A percentile compares a stretch with the other conserved stretches of the same genome.
Evolutionary conservation across 2,329 filamentous ascomycete species (phyloP).

Genomic region (Orbilia ellipsospora): DNA sequence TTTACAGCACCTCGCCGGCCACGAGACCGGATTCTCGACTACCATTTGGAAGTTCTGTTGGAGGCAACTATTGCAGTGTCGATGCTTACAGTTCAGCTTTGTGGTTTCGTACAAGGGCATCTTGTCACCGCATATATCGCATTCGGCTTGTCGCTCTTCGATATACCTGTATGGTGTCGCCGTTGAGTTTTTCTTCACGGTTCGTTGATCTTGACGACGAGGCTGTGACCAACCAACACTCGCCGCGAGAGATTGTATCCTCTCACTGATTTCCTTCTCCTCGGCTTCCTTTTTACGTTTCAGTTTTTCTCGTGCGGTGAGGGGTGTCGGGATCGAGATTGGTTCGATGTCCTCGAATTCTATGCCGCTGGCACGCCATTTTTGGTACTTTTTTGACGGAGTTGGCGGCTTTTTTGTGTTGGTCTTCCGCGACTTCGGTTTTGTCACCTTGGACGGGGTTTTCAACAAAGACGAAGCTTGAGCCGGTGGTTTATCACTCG

Average conservation of each 20-base stretch:
- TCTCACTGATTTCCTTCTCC: conserved; percentile 33
- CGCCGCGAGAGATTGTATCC: conserved; percentile 35
- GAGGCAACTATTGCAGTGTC: conserved; percentile 41
- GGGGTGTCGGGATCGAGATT: neutral
- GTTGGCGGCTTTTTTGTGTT: conserved; percentile 27
- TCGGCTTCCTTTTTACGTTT: conserved; percentile 30
- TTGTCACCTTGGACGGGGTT: no score
- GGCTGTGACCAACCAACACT: conserved; percentile 50
- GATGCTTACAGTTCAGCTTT: conserved; percentile 38
- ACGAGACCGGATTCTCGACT: conserved; percentile 24
- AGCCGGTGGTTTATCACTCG: neutral
- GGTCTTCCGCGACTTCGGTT: conserved; percentile 21
- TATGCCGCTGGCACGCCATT: conserved; percentile 24
- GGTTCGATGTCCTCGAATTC: conserved; percentile 20
- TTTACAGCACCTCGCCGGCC: conserved; percentile 50
- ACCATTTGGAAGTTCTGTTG: conserved; percentile 49
- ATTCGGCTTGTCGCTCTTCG: conserved; percentile 28
- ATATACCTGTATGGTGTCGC: conserved; percentile 47
- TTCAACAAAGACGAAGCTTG: neutral
- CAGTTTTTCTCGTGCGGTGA: conserved; percentile 12
- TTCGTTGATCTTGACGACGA: conserved; percentile 27
- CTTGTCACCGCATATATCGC: conserved; percentile 48
- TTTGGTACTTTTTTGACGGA: conserved; percentile 3
- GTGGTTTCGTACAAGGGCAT: conserved; percentile 15
- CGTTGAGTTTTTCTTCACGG: conserved; percentile 36